These are phyloP conservation scores for Nemania sp. DNA, from an alignment of 2,329 filamentous ascomycete species.

Conservation along the genomic window DNA sequence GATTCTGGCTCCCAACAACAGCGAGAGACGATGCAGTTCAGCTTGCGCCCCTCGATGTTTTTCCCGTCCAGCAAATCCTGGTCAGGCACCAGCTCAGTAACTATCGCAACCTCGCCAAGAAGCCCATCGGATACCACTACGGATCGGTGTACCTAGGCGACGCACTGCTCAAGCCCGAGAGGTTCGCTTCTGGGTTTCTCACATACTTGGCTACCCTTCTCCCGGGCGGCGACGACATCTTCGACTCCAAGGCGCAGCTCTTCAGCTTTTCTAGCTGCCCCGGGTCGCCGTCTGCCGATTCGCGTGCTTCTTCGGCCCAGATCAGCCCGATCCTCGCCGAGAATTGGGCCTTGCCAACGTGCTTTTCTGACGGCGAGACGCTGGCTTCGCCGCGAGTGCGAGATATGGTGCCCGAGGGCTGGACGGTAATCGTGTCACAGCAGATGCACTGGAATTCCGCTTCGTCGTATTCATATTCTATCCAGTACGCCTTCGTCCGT, in stretches of 20 bases:
- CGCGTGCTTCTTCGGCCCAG: conserved; percentile 1
- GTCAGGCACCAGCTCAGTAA: not conserved
- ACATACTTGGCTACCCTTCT: conserved; percentile 15
- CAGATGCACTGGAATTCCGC: not conserved
- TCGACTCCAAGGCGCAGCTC: conserved; percentile 8
- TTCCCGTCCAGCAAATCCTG: conserved; percentile 25
- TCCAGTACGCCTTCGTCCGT: conserved; percentile 23
- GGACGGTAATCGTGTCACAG: conserved; percentile 19
- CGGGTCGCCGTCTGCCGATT: conserved; percentile 13
- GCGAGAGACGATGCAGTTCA: not conserved
- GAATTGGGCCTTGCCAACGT: conserved; percentile 14
- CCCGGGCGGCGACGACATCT: not conserved
- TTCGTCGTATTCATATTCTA: not conserved
- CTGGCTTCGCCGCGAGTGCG: conserved; percentile 8
- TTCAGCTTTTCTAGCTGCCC: conserved; percentile 21
- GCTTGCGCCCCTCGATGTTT: conserved; percentile 7
- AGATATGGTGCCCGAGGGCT: conserved; percentile 15
- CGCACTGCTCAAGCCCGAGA: conserved; percentile 24
- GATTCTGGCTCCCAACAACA: conserved; percentile 17
- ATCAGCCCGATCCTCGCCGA: conserved; percentile 23
- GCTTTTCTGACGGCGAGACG: not conserved
- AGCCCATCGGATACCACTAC: not conserved
- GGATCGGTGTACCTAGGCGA: conserved; percentile 16
- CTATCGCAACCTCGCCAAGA: not conserved
- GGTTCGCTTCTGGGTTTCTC: conserved; percentile 21